phyloP scores from a whole-genome alignment of 176 grass and related monocot species.

The Triticum timopheevii region DNA sequence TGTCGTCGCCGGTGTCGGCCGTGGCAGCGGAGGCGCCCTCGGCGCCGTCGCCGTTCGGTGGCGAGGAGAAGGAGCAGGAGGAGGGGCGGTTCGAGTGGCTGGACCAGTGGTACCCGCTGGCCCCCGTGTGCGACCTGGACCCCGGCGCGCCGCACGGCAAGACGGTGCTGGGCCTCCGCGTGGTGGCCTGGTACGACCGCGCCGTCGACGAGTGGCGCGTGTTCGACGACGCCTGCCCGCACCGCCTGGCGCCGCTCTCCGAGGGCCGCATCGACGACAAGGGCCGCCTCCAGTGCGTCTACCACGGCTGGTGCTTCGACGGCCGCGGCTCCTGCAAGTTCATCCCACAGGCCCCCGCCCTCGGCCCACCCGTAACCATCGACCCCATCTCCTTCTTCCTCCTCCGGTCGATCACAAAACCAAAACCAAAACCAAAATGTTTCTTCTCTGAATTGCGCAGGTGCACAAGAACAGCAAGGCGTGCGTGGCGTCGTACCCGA shows the following conservation, averaged over 20 bases:
- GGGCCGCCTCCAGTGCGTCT: constrained; percentile 89
- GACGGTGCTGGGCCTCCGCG: constrained; percentile 72
- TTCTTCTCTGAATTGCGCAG: constrained; percentile 28
- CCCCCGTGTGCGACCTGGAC: constrained; percentile 84
- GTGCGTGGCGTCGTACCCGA: constrained; percentile 75
- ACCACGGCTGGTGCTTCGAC: constrained; percentile 99
- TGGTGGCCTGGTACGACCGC: constrained; percentile 86
- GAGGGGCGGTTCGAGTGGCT: constrained; percentile 73
- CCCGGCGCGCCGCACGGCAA: constrained; percentile 70
- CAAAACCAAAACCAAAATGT: too few species aligned
- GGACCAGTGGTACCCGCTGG: constrained; percentile 84
- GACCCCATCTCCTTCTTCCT: neutral
- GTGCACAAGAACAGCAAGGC: constrained; percentile 73
- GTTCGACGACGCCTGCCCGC: constrained; percentile 80
- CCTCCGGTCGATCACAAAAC: neutral
- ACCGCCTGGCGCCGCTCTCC: constrained; percentile 88
- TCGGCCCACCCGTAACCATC: constrained; percentile 54
- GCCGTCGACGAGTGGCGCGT: constrained; percentile 64
- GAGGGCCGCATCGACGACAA: constrained; percentile 77
- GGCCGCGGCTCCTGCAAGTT: constrained; percentile 72
- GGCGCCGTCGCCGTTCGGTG: neutral
- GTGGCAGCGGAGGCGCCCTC: constrained; percentile 14
- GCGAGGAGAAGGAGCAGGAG: neutral
- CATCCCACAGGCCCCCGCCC: constrained; percentile 79
- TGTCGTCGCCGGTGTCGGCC: constrained; percentile 6